Evolutionary conservation across 176 grass and related monocot species (phyloP).

Genomic region (Poa annua): DNA sequence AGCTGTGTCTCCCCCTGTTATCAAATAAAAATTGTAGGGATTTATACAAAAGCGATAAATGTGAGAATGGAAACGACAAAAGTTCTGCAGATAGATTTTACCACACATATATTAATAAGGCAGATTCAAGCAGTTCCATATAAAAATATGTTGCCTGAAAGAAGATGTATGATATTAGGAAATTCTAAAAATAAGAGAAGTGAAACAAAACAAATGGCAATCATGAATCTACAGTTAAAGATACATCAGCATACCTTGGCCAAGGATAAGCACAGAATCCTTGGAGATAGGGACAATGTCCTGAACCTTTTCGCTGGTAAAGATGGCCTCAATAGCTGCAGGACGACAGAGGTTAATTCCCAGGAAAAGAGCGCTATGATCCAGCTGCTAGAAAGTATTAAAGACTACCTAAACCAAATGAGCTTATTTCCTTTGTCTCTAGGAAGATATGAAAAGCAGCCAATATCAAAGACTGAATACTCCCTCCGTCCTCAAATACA

Average conservation of each 20-base stretch:
- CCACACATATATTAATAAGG: conserved; percentile 37
- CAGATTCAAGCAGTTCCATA: conserved; percentile 60
- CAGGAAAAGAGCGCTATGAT: conserved; percentile 27
- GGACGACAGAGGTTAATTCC: conserved; percentile 36
- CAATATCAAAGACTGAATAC: conserved; percentile 18
- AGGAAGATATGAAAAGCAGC: background rate
- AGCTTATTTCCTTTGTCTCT: background rate
- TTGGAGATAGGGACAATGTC: conserved; percentile 80
- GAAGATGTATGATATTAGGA: conserved; percentile 25
- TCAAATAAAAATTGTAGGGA: background rate
- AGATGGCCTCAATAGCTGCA: conserved; percentile 86
- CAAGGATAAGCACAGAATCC: conserved; percentile 77
- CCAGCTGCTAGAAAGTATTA: conserved; percentile 2
- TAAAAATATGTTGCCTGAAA: conserved; percentile 62
- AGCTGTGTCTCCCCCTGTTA: conserved; percentile 39
- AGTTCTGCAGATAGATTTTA: conserved; percentile 32
- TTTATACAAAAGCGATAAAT: background rate
- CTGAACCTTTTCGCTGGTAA: conserved; percentile 78
- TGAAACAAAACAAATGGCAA: conserved; percentile 10
- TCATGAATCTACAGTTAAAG: conserved; percentile 18
- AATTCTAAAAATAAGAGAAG: conserved; percentile 1
- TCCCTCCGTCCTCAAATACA: no score
- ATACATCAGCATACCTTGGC: conserved; percentile 65
- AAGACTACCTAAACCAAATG: conserved; percentile 35
- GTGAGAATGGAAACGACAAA: conserved; percentile 15